A percentile compares a stretch with the other conserved stretches of the same genome.
Conservation (phyloP, 805 yeast genomes). For the Kodamaea fukazawae region DNA sequence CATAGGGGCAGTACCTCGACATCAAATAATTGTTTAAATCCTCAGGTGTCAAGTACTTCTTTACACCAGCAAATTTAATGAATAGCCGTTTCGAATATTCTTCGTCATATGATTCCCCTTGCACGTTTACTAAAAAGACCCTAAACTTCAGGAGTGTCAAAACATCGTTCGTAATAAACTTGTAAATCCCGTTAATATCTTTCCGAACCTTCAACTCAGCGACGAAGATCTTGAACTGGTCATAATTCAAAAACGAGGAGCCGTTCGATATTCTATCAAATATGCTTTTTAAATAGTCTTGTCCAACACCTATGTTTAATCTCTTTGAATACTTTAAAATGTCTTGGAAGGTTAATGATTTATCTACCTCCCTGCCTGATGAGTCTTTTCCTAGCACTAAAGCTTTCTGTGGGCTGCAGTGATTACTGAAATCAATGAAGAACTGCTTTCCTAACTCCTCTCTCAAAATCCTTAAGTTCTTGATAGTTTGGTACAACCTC, state of each 20-base stretch:
- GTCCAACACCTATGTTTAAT: slow-evolving; percentile 70
- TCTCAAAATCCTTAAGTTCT: slow-evolving; percentile 60
- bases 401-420: slow-evolving; percentile 27
- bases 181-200: slow-evolving; percentile 58
- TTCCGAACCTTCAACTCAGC: slow-evolving; percentile 59
- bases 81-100: slow-evolving; percentile 28
- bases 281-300: slow-evolving; percentile 43
- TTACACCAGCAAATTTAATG: slow-evolving; percentile 22
- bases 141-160: slow-evolving; percentile 25
- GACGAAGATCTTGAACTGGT: slow-evolving; percentile 75
- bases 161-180: slow-evolving; percentile 14
- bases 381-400: slow-evolving; percentile 23
- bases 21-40: slow-evolving; percentile 27
- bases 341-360: slow-evolving; percentile 57
- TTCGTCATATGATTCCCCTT: slow-evolving; percentile 41
- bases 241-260: slow-evolving; percentile 51
- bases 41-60: slow-evolving; percentile 19
- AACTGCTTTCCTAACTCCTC: slow-evolving; percentile 57
- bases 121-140: slow-evolving; percentile 46
- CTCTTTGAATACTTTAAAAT: slow-evolving; percentile 62
- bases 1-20: slow-evolving; percentile 28
- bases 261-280: slow-evolving; percentile 53
- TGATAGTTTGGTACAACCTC: slow-evolving; percentile 54
- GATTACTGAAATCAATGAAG: slow-evolving; percentile 37
- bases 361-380: slow-evolving; percentile 21